phyloP scores from a whole-genome alignment of 306 rosid species.

The Castanospermum australe region DNA sequence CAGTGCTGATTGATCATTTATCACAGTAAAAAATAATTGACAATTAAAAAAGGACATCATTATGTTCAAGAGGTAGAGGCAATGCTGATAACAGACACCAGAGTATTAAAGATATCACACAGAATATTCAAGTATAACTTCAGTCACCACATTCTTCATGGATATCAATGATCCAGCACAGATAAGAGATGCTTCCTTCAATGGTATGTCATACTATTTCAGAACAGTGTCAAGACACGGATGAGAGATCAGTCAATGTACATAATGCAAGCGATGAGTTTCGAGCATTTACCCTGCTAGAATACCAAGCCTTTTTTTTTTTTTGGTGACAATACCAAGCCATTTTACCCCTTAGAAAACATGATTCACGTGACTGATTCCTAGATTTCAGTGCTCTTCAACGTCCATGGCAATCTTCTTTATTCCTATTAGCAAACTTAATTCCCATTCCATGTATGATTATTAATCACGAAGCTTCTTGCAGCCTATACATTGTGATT shows the following conservation, averaged over 20 bases:
- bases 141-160: slow-evolving; percentile 5
- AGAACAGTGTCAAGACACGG: slow-evolving; percentile 12
- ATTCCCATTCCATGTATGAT: slow-evolving; percentile 11
- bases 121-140: slow-evolving; percentile 18
- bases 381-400: slow-evolving; percentile 43
- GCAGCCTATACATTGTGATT: slow-evolving; percentile 90
- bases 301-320: slow-evolving; percentile 25
- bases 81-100: slow-evolving; percentile 7
- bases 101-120: slow-evolving; percentile 20
- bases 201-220: slow-evolving; percentile 20
- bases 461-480: slow-evolving; percentile 61
- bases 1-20: neutral
- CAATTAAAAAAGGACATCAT: neutral
- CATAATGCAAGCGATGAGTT: slow-evolving; percentile 38
- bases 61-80: slow-evolving; percentile 9
- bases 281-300: slow-evolving; percentile 31
- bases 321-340: slow-evolving; percentile 29
- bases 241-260: slow-evolving; percentile 37
- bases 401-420: slow-evolving; percentile 31
- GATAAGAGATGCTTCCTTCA: slow-evolving; percentile 30
- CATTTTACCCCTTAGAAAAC: slow-evolving; percentile 22
- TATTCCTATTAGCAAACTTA: slow-evolving; percentile 30
- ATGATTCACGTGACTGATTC: slow-evolving; percentile 17
- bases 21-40: neutral
- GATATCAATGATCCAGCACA: slow-evolving; percentile 26